Percentiles rank a stretch among this genome's conserved stretches.
Evolutionary conservation across 2,329 filamentous ascomycete genomes (phyloP).

Genomic region (Colletotrichum aenigma): DNA sequence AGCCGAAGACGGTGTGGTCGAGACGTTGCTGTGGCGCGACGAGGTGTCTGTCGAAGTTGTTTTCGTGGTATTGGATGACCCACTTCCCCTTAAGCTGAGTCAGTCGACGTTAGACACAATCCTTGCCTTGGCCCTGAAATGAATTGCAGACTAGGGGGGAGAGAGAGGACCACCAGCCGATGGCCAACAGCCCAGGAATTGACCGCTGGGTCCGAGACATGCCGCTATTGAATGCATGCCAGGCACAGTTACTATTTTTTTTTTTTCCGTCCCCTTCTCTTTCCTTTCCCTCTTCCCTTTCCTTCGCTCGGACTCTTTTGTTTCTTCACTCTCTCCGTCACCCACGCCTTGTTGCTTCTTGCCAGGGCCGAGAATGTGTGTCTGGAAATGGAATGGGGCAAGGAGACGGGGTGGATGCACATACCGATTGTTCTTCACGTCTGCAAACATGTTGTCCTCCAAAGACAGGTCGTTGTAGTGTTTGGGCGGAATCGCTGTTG

Average conservation of each 20-base stretch:
- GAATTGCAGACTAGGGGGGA: slow-evolving; percentile 22
- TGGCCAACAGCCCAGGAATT: not conserved
- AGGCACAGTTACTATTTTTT: not conserved
- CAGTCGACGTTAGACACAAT: slow-evolving; percentile 35
- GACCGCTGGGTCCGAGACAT: slow-evolving; percentile 19
- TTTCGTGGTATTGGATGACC: slow-evolving; percentile 66
- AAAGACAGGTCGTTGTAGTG: slow-evolving; percentile 40
- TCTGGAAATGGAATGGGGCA: slow-evolving; percentile 10
- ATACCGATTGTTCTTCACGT: slow-evolving; percentile 62
- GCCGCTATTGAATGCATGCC: slow-evolving; percentile 19
- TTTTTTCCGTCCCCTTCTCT: not conserved
- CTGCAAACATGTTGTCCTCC: slow-evolving; percentile 63
- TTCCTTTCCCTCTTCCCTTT: not conserved
- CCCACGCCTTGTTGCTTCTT: not conserved
- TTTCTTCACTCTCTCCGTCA: not conserved
- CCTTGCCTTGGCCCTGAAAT: slow-evolving; percentile 22
- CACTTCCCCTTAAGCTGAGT: slow-evolving; percentile 57
- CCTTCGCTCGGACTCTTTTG: not conserved
- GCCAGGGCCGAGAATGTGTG: slow-evolving; percentile 7
- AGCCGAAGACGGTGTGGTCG: slow-evolving; percentile 65
- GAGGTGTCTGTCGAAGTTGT: slow-evolving; percentile 64
- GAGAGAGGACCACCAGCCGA: slow-evolving; percentile 8
- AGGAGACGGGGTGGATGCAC: slow-evolving; percentile 31
- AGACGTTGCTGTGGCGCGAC: slow-evolving; percentile 65
- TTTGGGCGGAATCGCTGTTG: slow-evolving; percentile 34